A percentile compares a stretch with the other conserved stretches of the same genome.
Evolutionary conservation across 306 rosid species (phyloP).

Genomic region (Clitoria ternatea): DNA sequence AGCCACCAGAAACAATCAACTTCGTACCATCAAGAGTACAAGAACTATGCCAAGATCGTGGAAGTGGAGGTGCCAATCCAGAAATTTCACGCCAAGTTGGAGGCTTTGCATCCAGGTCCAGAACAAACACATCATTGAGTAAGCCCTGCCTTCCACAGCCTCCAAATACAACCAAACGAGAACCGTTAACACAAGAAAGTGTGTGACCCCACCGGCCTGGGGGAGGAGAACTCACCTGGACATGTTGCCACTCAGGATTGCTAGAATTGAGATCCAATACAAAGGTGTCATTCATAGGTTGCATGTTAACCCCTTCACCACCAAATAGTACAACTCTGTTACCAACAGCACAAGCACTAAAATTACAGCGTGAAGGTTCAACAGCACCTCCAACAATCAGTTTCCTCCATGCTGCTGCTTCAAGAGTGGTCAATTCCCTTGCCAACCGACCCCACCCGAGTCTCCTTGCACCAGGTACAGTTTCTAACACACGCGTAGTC

Average conservation of each 20-base stretch:
- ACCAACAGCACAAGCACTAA: slow-evolving; percentile 98
- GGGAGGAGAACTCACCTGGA: slow-evolving; percentile 98
- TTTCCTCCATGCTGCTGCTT: slow-evolving; percentile 99
- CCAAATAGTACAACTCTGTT: slow-evolving; percentile 97
- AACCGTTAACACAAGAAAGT: slow-evolving; percentile 93
- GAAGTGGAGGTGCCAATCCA: slow-evolving; percentile 98
- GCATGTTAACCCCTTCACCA: slow-evolving; percentile 99
- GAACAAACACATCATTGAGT: slow-evolving; percentile 94
- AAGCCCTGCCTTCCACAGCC: slow-evolving; percentile 98
- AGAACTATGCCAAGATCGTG: slow-evolving; percentile 99
- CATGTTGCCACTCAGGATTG: slow-evolving; percentile 96
- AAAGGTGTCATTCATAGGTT: slow-evolving; percentile 98
- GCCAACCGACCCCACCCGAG: slow-evolving; percentile 97
- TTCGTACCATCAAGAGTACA: slow-evolving; percentile 98
- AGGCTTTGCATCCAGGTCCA: slow-evolving; percentile 93
- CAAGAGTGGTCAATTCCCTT: slow-evolving; percentile 94
- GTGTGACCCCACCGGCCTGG: slow-evolving; percentile 99
- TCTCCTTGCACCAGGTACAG: slow-evolving; percentile 96
- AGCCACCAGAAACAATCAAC: slow-evolving; percentile 98
- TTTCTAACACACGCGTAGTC: slow-evolving; percentile 88
- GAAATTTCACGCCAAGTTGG: slow-evolving; percentile 99
- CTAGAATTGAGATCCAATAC: slow-evolving; percentile 84
- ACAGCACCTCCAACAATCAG: slow-evolving; percentile 90
- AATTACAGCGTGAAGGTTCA: slow-evolving; percentile 97
- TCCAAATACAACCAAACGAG: slow-evolving; percentile 93